Conservation (phyloP, 176 grass and related monocot species). For the Ampelocalamus luodianensis region DNA sequence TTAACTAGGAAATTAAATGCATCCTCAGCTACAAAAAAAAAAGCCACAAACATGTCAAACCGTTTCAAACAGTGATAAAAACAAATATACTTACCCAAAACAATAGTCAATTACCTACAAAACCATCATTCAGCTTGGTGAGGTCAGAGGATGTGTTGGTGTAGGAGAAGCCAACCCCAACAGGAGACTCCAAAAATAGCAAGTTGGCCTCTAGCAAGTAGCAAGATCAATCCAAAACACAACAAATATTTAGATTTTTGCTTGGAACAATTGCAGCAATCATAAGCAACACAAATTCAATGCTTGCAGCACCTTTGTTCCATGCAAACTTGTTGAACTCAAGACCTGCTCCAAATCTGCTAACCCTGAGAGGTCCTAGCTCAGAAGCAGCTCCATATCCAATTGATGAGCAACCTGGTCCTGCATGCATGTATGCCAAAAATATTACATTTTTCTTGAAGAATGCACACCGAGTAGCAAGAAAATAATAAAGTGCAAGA, state of each 20-base stretch:
- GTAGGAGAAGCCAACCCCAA: conserved; percentile 85
- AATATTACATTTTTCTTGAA: not conserved
- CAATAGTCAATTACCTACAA: conserved; percentile 58
- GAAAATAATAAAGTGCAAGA: not conserved
- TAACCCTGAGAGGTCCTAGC: conserved; percentile 74
- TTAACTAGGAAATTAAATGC: conserved; percentile 63
- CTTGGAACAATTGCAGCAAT: not conserved
- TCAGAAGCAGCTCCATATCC: conserved; percentile 81
- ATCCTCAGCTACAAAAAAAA: conserved; percentile 59
- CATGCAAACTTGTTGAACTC: conserved; percentile 77
- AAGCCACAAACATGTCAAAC: not conserved
- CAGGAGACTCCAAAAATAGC: conserved; percentile 80
- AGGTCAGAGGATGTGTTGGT: conserved; percentile 81
- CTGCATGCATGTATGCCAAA: conserved; percentile 47
- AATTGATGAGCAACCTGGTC: conserved; percentile 79
- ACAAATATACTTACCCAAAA: not conserved
- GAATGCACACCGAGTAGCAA: not conserved
- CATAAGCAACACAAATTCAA: not conserved
- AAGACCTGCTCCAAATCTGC: conserved; percentile 53
- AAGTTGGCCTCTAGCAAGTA: conserved; percentile 70
- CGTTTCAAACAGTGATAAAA: not conserved
- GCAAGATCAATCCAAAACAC: not conserved
- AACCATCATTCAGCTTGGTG: conserved; percentile 58
- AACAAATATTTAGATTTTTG: not conserved
- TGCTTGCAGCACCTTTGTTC: conserved; percentile 61